These are phyloP conservation scores for Hypomyces perniciosus DNA, from an alignment of 2,329 filamentous ascomycete species.

Conservation along the genomic window DNA sequence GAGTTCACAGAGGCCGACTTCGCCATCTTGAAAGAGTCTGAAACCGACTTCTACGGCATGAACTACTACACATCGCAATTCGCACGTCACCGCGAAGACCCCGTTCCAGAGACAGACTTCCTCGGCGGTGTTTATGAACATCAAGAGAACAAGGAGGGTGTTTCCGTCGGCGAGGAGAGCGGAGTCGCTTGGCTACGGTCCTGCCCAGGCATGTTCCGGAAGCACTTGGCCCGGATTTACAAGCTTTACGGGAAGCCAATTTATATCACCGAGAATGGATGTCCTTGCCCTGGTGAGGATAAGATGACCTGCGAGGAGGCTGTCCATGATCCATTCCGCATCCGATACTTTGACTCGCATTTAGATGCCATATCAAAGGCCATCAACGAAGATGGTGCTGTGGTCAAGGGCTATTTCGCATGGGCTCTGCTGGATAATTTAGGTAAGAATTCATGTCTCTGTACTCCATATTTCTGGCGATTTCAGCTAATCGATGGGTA, in stretches of 20 bases:
- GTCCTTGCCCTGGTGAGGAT: conserved; percentile 30
- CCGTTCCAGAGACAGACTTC: conserved; percentile 25
- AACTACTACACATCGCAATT: conserved; percentile 36
- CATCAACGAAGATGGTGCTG: conserved; percentile 23
- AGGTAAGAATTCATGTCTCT: conserved; percentile 20
- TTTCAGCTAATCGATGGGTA: background rate
- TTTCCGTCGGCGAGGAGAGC: conserved; percentile 24
- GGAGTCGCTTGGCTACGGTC: conserved; percentile 31
- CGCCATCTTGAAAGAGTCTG: conserved; percentile 18
- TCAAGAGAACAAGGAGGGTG: conserved; percentile 26
- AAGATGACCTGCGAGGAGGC: conserved; percentile 24
- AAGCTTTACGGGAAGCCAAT: conserved; percentile 23
- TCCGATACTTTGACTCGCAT: conserved; percentile 33
- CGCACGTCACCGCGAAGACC: conserved; percentile 21
- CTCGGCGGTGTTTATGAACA: conserved; percentile 29
- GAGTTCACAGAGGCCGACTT: conserved; percentile 24
- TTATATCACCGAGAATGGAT: conserved; percentile 29
- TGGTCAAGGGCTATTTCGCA: conserved; percentile 28
- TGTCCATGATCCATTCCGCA: conserved; percentile 31
- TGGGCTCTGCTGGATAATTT: conserved; percentile 33
- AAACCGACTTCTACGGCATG: conserved; percentile 34
- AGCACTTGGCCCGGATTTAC: conserved; percentile 24
- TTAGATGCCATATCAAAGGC: conserved; percentile 31
- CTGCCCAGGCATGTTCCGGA: conserved; percentile 23
- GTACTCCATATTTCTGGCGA: background rate